These are phyloP conservation scores for Pseudogymnoascus sp. DNA, from an alignment of 2,329 filamentous ascomycete genomes.

Conservation along the genomic window DNA sequence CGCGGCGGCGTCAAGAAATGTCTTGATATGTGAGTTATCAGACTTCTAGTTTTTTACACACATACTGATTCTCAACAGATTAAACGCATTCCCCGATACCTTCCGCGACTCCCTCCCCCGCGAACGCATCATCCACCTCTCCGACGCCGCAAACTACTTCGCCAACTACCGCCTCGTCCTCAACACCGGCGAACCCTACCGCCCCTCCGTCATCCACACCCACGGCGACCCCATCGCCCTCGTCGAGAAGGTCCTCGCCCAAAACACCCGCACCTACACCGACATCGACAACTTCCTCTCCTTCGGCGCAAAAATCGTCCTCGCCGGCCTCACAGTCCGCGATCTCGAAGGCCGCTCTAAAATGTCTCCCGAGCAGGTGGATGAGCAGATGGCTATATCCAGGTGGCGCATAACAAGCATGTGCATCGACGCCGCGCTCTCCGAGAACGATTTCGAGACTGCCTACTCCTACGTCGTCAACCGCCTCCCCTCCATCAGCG, in stretches of 20 bases:
- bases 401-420: constrained; percentile 67
- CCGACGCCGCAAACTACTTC: constrained; percentile 65
- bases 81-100: constrained; percentile 54
- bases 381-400: constrained; percentile 33
- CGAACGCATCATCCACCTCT: constrained; percentile 52
- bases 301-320: constrained; percentile 59
- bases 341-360: constrained; percentile 14
- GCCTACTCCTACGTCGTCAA: constrained; percentile 78
- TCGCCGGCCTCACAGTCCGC: constrained; percentile 41
- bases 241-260: constrained; percentile 63
- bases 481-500: constrained; percentile 42
- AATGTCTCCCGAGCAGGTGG: constrained; percentile 18
- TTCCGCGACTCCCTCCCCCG: constrained; percentile 45
- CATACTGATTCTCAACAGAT: constrained; percentile 32
- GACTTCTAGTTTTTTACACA: not conserved
- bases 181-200: constrained; percentile 73
- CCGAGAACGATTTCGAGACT: constrained; percentile 75
- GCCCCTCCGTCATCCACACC: constrained; percentile 68
- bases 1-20: constrained; percentile 72
- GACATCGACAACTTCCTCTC: constrained; percentile 64
- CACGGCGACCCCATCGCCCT: constrained; percentile 68
- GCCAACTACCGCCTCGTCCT: constrained; percentile 70
- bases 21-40: constrained; percentile 55
- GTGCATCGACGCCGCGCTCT: constrained; percentile 69
- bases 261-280: constrained; percentile 67